phyloP scores from a whole-genome alignment of 495 filamentous ascomycete species.

The Neurospora sp. region DNA sequence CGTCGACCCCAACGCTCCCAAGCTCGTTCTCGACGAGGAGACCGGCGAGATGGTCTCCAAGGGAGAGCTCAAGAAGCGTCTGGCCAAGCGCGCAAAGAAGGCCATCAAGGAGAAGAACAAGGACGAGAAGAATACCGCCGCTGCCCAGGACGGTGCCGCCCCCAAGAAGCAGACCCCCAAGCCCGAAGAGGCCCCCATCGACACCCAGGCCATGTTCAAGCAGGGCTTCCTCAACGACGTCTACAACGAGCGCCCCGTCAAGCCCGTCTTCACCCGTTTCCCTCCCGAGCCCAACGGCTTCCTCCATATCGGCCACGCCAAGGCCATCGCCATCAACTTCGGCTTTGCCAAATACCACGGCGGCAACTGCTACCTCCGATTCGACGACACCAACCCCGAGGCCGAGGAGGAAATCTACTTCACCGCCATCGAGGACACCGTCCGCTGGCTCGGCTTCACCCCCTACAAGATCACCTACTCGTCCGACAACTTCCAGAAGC shows the following conservation, averaged over 20 bases:
- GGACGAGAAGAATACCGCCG: conserved; percentile 9
- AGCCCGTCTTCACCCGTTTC: conserved; percentile 67
- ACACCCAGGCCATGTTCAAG: conserved; percentile 72
- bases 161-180: conserved; percentile 33
- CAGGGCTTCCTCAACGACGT: conserved; percentile 74
- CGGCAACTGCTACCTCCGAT: conserved; percentile 57
- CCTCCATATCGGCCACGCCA: conserved; percentile 85
- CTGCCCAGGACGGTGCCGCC: conserved; percentile 21
- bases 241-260: conserved; percentile 62
- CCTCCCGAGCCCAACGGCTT: conserved; percentile 83
- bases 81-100: conserved; percentile 53
- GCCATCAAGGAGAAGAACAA: conserved; percentile 41
- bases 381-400: conserved; percentile 80
- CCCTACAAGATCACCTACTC: conserved; percentile 70
- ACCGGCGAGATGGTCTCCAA: conserved; percentile 60
- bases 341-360: conserved; percentile 83
- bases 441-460: conserved; percentile 75
- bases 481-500: conserved; percentile 70
- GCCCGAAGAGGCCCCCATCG: conserved; percentile 38
- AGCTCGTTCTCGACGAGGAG: conserved; percentile 54
- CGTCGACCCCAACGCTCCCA: conserved; percentile 36
- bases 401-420: conserved; percentile 75
- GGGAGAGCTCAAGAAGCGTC: conserved; percentile 54
- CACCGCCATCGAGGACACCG: conserved; percentile 64
- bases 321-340: conserved; percentile 97